Percentiles rank a stretch among this genome's conserved stretches.
phyloP scores from a whole-genome alignment of 345 rosid genomes.

The Pugionium dolabratum region DNA sequence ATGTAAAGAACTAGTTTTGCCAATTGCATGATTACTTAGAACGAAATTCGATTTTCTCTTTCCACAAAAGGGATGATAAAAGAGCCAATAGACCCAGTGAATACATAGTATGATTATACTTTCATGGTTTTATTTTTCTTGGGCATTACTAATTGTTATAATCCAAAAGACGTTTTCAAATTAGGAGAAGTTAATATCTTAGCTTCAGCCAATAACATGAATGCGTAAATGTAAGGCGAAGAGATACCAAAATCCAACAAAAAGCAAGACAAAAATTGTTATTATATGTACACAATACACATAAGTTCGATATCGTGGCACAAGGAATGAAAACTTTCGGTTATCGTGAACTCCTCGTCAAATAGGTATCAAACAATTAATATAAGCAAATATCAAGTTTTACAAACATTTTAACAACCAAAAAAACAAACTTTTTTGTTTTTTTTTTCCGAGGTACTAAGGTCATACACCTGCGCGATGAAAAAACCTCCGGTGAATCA shows the following conservation, averaged over 20 bases:
- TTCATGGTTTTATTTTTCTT: too few species aligned
- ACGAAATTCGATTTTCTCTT: too few species aligned
- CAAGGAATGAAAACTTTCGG: conserved; percentile 38
- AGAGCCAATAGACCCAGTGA: too few species aligned
- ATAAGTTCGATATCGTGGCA: conserved; percentile 34
- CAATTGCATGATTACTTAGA: too few species aligned
- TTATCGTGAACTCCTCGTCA: conserved; percentile 28
- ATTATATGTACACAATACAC: conserved; percentile 8
- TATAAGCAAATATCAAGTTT: conserved; percentile 32
- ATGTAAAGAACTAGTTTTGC: too few species aligned
- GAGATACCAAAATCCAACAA: conserved; percentile 35
- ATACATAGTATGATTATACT: too few species aligned
- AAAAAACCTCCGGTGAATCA: conserved; percentile 31
- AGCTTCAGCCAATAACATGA: conserved; percentile 32
- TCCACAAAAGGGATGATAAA: too few species aligned
- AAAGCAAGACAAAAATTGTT: conserved; percentile 20
- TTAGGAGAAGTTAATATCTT: neutral
- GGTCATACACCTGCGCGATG: conserved; percentile 30
- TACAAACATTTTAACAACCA: conserved; percentile 15
- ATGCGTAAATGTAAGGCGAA: conserved; percentile 43
- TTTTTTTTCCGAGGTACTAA: conserved; percentile 1
- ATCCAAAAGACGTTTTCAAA: neutral
- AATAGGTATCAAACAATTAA: conserved; percentile 29
- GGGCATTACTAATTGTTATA: neutral
- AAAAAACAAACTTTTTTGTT: conserved; percentile 1